Base-by-base conservation (phyloP, 352 stramenopile genomes). In the Phytophthora tubulina region DNA sequence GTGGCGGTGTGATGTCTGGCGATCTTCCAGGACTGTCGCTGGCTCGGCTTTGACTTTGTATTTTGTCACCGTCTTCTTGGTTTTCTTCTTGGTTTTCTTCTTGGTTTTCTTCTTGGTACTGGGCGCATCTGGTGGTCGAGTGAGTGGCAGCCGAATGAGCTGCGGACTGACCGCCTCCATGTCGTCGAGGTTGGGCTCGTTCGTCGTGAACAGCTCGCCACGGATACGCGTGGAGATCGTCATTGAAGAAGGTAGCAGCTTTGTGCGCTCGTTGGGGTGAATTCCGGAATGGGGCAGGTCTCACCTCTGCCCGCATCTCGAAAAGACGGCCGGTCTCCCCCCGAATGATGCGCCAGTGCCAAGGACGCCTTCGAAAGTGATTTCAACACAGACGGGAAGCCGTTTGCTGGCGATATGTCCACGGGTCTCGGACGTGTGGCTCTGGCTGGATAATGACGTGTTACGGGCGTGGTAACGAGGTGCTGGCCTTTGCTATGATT, bases 151-250 rank as follows among this genome's bases (percentile, higher is more conserved):
- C 8, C 70, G 63, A 38, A 76, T 76, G 52, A 76, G 70, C 33
- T 76, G 70, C 50, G 56, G 63, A 41, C 50, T 56, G 33, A n/a
- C 7, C 27, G 30, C 14, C 14, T 60, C 13, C 32, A 44, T 10
- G n/a, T 27, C 41, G 15, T 52, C 30, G 32, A 44, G 35, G 35
- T 49, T 31, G 17, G 38, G 44, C 3, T n/a, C 55, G 31, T 27
- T 51, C n/a, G 58, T 63, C 10, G 46, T 31, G 70, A 76, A 76
- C n/a, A 76, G 57, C 53, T 76, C 70, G 13, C 52, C 53, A 13
- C 70, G 70, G 57, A 76, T 76, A 35, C 70, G 63, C 14, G 70
- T 76, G 57, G 70, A 70, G 39, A 76, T 76, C 30, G 70, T 76
- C 70, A 76, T 76, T 6, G 13, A n/a, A 42, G 7, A 11, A 58